Base-by-base conservation (phyloP, 2,329 filamentous ascomycete genomes). In the Sporothrix schenckii region DNA sequence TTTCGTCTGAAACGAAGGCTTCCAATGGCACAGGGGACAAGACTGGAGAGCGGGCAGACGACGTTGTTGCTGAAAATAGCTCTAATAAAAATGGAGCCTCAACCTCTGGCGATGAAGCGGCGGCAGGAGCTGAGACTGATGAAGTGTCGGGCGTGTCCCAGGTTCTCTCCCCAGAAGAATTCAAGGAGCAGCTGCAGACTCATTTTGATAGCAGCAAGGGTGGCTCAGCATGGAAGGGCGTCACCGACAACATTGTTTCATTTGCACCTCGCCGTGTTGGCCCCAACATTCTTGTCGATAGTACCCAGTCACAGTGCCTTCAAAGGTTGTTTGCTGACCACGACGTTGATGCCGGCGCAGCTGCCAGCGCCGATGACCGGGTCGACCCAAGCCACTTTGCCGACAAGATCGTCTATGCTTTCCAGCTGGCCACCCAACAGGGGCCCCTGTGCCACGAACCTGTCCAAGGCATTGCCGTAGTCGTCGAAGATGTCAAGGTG, bases 361-460 rank as follows among this genome's bases (percentile, higher is more conserved):
- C 63, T 11, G 58, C 58, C 3, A 79, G 80, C 7, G 81, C 81
- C 3, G 81, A 83, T 63, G 85, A 87, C 69, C 80, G 81, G 65
- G 80, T 91, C 54, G 81, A 84, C 69, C 84, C 89, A 4, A 84
- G 85, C 65, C 91, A 95, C 76, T 89, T 98, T 74, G 88, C 90
- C 70, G 94, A 98, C 82, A 98, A 97, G 78, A 92, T 98, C 73
- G 85, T 88, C 10, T 94, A 99, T 78, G 94, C 92, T 63, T 99
- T 99, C 85, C 95, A 99, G 79, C 89, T 98, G 19, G 91, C 93
- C 52, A 96, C 91, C 0, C 87, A 89, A 27, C 93, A 97, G 80
- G 95, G 95, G 0, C 94, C 95, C 0, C 86, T 98, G 66, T 98
- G 95, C 80, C 87, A 92, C 76, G 95, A 99, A 78, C 94, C 95